Evolutionary conservation across 169 alveolate genomes (phyloP).

Genomic region (Eimeria sp.): DNA sequence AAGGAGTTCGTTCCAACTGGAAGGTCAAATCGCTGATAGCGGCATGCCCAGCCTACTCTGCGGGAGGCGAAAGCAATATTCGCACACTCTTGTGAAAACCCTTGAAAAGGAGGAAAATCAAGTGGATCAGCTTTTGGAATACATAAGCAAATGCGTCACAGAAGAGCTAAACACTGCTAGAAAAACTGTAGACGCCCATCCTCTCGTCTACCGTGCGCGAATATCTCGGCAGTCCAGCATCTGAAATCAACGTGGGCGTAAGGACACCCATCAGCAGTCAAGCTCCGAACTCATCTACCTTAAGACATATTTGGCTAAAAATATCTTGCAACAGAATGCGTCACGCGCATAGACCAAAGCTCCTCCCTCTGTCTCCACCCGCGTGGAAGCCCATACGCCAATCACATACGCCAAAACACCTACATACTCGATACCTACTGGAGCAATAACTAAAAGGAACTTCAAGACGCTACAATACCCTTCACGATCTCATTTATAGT

Average conservation of each 20-base stretch:
- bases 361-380: not conserved
- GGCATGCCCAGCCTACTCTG: conserved; percentile 94
- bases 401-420: not conserved
- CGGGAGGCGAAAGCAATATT: not conserved
- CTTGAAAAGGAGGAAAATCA: not conserved
- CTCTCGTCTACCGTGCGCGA: not conserved
- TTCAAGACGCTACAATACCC: not conserved
- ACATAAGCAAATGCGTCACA: not conserved
- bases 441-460: not conserved
- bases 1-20: conserved; percentile 90
- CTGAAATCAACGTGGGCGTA: not conserved
- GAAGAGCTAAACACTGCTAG: not conserved
- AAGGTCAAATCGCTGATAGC: conserved; percentile 91
- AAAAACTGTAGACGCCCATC: not conserved
- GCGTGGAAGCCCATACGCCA: no score
- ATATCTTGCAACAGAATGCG: not conserved
- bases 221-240: not conserved
- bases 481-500: not conserved
- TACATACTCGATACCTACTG: not conserved
- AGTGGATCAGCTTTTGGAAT: not conserved
- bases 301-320: not conserved
- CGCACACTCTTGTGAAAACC: not conserved
- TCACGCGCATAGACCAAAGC: not conserved
- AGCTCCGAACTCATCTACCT: not conserved
- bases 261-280: not conserved